phyloP scores from a whole-genome alignment of 345 rosid species.

The Euphorbia peplus region DNA sequence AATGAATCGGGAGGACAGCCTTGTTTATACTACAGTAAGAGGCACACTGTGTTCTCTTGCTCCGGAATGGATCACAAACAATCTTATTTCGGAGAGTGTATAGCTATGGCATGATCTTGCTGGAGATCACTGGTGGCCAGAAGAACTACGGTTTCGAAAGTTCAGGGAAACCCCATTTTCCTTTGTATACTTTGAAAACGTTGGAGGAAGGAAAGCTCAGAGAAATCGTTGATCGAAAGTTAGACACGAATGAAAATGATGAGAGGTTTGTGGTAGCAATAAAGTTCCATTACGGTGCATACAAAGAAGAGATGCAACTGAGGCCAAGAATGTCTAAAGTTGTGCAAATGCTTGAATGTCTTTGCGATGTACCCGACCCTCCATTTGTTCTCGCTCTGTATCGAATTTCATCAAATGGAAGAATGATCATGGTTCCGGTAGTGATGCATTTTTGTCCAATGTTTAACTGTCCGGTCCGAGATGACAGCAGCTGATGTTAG shows the following conservation, averaged over 20 bases:
- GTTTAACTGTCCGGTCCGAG: slow-evolving; percentile 47
- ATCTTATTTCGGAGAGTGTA: slow-evolving; percentile 50
- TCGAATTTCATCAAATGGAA: slow-evolving; percentile 33
- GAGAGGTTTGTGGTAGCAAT: slow-evolving; percentile 28
- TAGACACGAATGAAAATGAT: slow-evolving; percentile 26
- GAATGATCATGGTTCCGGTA: slow-evolving; percentile 31
- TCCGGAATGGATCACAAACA: slow-evolving; percentile 57
- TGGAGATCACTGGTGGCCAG: slow-evolving; percentile 57
- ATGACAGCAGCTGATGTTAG: slow-evolving; percentile 17
- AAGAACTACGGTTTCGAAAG: slow-evolving; percentile 33
- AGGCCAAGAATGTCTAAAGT: slow-evolving; percentile 56
- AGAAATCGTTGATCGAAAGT: slow-evolving; percentile 41
- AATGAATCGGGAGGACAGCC: slow-evolving; percentile 48
- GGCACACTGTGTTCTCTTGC: slow-evolving; percentile 63
- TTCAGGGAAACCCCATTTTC: slow-evolving; percentile 39
- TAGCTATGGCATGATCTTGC: slow-evolving; percentile 51
- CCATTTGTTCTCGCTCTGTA: slow-evolving; percentile 22
- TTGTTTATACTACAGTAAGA: slow-evolving; percentile 41
- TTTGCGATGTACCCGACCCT: slow-evolving; percentile 36
- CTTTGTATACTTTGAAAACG: slow-evolving; percentile 51
- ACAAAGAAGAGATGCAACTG: slow-evolving; percentile 46
- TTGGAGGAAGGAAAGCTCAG: slow-evolving; percentile 34
- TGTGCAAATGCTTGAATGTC: slow-evolving; percentile 58
- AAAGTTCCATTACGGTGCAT: slow-evolving; percentile 55
- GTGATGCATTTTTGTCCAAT: slow-evolving; percentile 34